Evolutionary conservation across 768 basidiomycete species (phyloP).

Genomic region (Punctularia strigosozonata): DNA sequence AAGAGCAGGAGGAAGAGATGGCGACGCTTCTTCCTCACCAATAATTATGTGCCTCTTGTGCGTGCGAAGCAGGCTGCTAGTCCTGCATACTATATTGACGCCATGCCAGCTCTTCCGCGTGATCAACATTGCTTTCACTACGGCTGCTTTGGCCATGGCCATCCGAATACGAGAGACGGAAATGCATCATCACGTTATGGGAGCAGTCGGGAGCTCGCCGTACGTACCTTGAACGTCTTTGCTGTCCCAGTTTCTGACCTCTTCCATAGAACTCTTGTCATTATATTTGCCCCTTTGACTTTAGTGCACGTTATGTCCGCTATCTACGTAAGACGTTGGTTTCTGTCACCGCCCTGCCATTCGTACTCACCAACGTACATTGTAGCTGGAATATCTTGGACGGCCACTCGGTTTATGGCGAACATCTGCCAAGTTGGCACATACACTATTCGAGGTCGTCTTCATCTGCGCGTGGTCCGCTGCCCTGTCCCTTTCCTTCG

Average conservation of each 20-base stretch:
- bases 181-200: conserved; percentile 34
- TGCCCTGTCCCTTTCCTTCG: conserved; percentile 76
- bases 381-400: conserved; percentile 85
- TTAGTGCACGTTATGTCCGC: conserved; percentile 77
- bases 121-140: conserved; percentile 74
- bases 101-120: conserved; percentile 63
- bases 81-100: not conserved
- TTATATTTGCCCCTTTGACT: conserved; percentile 78
- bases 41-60: conserved; percentile 73
- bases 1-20: conserved; percentile 33
- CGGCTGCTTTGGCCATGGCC: conserved; percentile 68
- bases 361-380: conserved; percentile 8
- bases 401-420: conserved; percentile 87
- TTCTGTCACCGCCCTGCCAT: conserved; percentile 3
- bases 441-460: conserved; percentile 79
- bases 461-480: conserved; percentile 95
- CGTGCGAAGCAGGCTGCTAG: conserved; percentile 11
- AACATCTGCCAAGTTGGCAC: conserved; percentile 75
- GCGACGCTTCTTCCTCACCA: conserved; percentile 58
- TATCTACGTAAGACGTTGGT: conserved; percentile 53
- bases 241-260: no score
- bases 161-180: conserved; percentile 61
- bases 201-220: conserved; percentile 77
- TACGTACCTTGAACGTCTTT: conserved; percentile 24
- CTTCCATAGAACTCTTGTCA: conserved; percentile 52